phyloP scores from a whole-genome alignment of 208 protist genomes.

The Chromosphaera perkinsii region DNA sequence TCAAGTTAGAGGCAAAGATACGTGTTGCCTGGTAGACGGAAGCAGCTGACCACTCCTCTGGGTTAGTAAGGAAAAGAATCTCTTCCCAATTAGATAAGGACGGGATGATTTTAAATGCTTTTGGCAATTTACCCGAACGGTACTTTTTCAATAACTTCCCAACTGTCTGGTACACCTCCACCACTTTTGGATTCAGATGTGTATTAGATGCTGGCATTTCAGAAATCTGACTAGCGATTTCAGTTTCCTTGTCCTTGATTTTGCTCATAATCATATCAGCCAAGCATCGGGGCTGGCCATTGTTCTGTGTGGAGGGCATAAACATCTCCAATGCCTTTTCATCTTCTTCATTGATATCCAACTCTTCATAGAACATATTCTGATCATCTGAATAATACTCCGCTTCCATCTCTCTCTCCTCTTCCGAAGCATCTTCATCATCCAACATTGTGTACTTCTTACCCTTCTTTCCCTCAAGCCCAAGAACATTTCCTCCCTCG shows the following conservation, averaged over 20 bases:
- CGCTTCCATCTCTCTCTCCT: too few relatives aligned
- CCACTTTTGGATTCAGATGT: constrained; percentile 13
- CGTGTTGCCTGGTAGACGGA: constrained; percentile 86
- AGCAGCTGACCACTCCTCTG: constrained; percentile 87
- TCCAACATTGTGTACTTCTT: too few relatives aligned
- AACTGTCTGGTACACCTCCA: constrained; percentile 43
- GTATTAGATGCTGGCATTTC: constrained; percentile 2
- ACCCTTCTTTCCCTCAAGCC: too few relatives aligned
- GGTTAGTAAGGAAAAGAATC: constrained; percentile 84
- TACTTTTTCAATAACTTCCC: constrained; percentile 86
- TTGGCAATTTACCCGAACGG: constrained; percentile 94
- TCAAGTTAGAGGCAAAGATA: constrained; percentile 92
- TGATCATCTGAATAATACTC: too few relatives aligned
- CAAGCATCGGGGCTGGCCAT: constrained; percentile 20
- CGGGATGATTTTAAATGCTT: constrained; percentile 97
- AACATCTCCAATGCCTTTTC: constrained; percentile 25
- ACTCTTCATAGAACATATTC: constrained; percentile 7
- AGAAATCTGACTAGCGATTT: background rate
- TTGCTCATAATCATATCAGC: constrained; percentile 53
- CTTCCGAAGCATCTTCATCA: too few relatives aligned
- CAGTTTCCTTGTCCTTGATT: constrained; percentile 36
- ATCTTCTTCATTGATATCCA: constrained; percentile 30
- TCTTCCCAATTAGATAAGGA: constrained; percentile 90
- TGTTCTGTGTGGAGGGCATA: constrained; percentile 42
- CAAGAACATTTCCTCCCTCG: too few relatives aligned